Evolutionary conservation across 768 basidiomycete species (phyloP), one percentile per base, ranked within the genome.

Genomic region (Hygrocybe punicea): DNA sequence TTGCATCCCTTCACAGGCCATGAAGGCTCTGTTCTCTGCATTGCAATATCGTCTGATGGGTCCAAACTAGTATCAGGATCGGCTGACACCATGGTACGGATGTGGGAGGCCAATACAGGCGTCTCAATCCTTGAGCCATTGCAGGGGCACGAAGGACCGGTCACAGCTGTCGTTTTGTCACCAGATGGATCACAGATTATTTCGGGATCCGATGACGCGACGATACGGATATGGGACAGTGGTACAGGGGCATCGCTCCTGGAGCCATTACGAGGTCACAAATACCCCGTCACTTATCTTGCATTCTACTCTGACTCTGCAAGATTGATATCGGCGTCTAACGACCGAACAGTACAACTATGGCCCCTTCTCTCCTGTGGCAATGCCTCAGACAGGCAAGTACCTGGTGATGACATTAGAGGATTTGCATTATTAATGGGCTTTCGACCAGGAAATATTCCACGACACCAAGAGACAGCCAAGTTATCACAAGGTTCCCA

Each of bases 251-350:
- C 25, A 14, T 19, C 8, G 19, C 16, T 51, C 51, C 2, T 36
- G 10, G 10, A 17, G 21, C 33, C 53, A 61, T 24, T 47, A 14
- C 19, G 60, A 16, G 44, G 16, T 9, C 56, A 56, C 19, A 57
- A 59, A 53, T 55, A 33, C 6, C 13, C 46, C n/a, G 2, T 11
- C 6, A 42, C 58, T 35, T 56, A 76, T 7, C 66, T 81, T 17
- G 72, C 77, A 40, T 82, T 81, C 67, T 80, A 81, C 59, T 78
- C 80, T 0, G 69, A 71, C 29, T 80, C 81, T 16, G 78, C 77
- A 61, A 74, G 68, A 63, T 72, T 83, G 29, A 68, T 80, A 7
- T 80, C 78, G 7, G 79, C 78, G 0, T 77, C 77, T 5, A 76
- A 79, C 64, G 81, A 82, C 70, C 75, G 79, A 62, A 80, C 79